Percentiles rank a stretch among this genome's conserved stretches.
Evolutionary conservation across 441 rosid genomes (phyloP).

Genomic region (Capsella rubella): DNA sequence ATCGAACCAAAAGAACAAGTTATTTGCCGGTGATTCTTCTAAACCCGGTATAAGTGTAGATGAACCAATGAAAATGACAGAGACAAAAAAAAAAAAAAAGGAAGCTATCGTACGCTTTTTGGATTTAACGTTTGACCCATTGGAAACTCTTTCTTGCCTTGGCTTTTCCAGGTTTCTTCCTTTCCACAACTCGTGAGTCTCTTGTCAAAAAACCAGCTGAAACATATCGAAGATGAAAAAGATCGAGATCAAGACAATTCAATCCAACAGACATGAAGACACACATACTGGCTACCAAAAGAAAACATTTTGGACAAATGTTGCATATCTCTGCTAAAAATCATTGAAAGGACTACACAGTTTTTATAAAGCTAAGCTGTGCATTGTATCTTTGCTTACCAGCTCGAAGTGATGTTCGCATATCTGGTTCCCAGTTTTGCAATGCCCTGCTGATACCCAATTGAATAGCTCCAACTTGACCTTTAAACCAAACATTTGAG

Average conservation of each 20-base stretch:
- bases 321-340: slow-evolving; percentile 19
- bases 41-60: slow-evolving; percentile 32
- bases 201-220: slow-evolving; percentile 93
- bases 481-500: slow-evolving; percentile 50
- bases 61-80: slow-evolving; percentile 18
- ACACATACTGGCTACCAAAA: slow-evolving; percentile 10
- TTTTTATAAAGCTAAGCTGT: too few species aligned
- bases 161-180: slow-evolving; percentile 97
- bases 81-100: background rate
- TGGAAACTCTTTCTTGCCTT: slow-evolving; percentile 98
- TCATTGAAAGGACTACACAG: background rate
- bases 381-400: slow-evolving; percentile 51
- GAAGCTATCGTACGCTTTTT: slow-evolving; percentile 14
- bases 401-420: slow-evolving; percentile 78
- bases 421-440: slow-evolving; percentile 95
- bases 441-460: slow-evolving; percentile 93
- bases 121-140: slow-evolving; percentile 90
- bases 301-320: background rate
- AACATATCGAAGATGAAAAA: slow-evolving; percentile 14
- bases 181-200: slow-evolving; percentile 93
- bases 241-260: background rate
- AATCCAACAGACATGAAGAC: background rate
- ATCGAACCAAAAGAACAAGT: slow-evolving; percentile 20
- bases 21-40: slow-evolving; percentile 34
- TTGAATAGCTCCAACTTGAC: slow-evolving; percentile 96